Evolutionary conservation across 2,329 filamentous ascomycete species (phyloP).

Genomic region (Aspergillus sp.): DNA sequence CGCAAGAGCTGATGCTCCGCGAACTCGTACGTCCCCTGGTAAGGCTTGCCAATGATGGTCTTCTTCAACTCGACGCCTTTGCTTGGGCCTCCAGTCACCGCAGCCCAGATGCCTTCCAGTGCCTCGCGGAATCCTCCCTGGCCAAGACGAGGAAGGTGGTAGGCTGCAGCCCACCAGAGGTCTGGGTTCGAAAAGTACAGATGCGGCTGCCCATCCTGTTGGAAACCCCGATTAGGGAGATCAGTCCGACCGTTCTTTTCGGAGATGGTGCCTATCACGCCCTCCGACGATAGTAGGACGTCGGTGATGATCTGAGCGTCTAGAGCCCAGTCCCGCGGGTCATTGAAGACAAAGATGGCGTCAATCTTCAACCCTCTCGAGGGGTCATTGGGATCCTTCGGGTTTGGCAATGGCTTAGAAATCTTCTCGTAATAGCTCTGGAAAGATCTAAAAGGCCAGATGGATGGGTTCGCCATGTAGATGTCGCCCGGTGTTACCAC

Average conservation of each 20-base stretch:
- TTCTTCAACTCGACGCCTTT: slow-evolving; percentile 61
- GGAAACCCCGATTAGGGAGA: slow-evolving; percentile 75
- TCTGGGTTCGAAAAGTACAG: slow-evolving; percentile 91
- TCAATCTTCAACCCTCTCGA: slow-evolving; percentile 71
- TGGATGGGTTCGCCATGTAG: slow-evolving; percentile 67
- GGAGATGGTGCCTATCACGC: slow-evolving; percentile 79
- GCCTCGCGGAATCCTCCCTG: slow-evolving; percentile 89
- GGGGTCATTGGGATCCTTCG: slow-evolving; percentile 43
- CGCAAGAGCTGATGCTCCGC: slow-evolving; percentile 72
- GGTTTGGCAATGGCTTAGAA: slow-evolving; percentile 39
- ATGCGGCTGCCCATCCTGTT: slow-evolving; percentile 75
- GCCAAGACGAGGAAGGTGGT: slow-evolving; percentile 82
- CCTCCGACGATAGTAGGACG: slow-evolving; percentile 74
- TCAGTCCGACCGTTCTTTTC: slow-evolving; percentile 65
- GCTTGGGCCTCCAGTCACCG: slow-evolving; percentile 62
- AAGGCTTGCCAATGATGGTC: slow-evolving; percentile 81
- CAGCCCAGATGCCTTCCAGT: slow-evolving; percentile 75
- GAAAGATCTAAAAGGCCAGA: slow-evolving; percentile 80
- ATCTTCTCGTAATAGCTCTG: slow-evolving; percentile 60
- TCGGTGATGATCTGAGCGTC: slow-evolving; percentile 85
- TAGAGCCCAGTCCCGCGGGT: slow-evolving; percentile 93
- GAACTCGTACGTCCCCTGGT: slow-evolving; percentile 74
- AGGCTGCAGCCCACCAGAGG: slow-evolving; percentile 82
- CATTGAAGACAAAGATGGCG: slow-evolving; percentile 91
- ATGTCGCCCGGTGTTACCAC: slow-evolving; percentile 88